Conservation (phyloP, 441 rosid genomes). For the Eugenia klotzschiana region DNA sequence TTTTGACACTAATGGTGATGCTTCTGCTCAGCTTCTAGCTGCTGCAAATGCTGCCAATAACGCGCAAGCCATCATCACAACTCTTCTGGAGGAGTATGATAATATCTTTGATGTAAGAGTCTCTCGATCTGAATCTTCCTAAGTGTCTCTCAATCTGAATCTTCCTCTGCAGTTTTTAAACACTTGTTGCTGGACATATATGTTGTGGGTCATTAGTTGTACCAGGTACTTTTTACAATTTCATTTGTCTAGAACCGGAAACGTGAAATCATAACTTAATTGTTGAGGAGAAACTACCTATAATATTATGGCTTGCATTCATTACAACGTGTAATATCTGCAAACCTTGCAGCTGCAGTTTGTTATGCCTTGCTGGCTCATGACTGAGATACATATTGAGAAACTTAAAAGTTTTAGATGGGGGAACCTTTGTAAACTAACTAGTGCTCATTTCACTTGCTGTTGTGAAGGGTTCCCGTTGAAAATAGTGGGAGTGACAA, state of each 20-base stretch:
- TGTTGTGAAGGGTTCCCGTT: not conserved
- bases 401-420: not conserved
- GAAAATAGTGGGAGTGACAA: not conserved
- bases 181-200: not conserved
- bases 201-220: not conserved
- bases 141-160: not conserved
- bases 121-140: not conserved
- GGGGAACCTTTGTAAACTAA: not conserved
- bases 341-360: not conserved
- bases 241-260: not conserved
- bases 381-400: not conserved
- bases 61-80: constrained; percentile 84
- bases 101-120: constrained; percentile 79
- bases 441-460: not conserved
- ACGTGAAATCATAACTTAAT: not conserved
- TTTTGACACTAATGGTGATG: constrained; percentile 71
- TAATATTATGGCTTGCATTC: not conserved
- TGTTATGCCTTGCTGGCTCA: not conserved
- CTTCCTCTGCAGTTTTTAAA: not conserved
- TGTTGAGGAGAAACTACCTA: not conserved
- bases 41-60: constrained; percentile 98
- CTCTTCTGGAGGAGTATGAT: constrained; percentile 82
- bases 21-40: constrained; percentile 97
- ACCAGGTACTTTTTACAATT: not conserved
- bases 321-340: not conserved